Evolutionary conservation across 352 stramenopile species (phyloP).

Genomic region (Pythium graminicola): DNA sequence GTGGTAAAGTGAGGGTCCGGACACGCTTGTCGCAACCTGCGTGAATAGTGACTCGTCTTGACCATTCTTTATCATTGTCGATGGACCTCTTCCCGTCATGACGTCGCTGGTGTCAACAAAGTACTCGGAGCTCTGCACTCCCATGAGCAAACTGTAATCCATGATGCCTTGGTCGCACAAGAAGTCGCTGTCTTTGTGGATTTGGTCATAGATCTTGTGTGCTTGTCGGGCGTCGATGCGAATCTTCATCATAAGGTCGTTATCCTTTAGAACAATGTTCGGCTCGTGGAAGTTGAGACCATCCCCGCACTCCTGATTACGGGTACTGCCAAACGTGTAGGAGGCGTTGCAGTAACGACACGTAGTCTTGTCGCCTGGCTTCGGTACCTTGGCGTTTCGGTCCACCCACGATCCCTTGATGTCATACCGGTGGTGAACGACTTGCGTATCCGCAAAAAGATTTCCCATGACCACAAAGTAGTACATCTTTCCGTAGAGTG

Average conservation of each 20-base stretch:
- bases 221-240: slow-evolving; percentile 70
- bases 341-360: slow-evolving; percentile 84
- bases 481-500: slow-evolving; percentile 88
- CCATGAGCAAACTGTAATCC: slow-evolving; percentile 90
- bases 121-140: slow-evolving; percentile 85
- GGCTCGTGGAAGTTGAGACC: slow-evolving; percentile 84
- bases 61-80: slow-evolving; percentile 22
- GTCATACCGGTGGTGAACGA: slow-evolving; percentile 87
- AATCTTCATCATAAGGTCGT: slow-evolving; percentile 88
- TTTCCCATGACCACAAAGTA: slow-evolving; percentile 93
- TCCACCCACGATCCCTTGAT: slow-evolving; percentile 90
- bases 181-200: slow-evolving; percentile 86
- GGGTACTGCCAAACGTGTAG: slow-evolving; percentile 83
- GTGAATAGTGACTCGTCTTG: slow-evolving; percentile 68
- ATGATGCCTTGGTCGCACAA: slow-evolving; percentile 87
- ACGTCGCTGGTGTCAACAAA: slow-evolving; percentile 79
- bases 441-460: slow-evolving; percentile 80
- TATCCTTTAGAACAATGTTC: slow-evolving; percentile 87
- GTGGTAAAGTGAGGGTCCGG: slow-evolving; percentile 83
- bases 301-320: slow-evolving; percentile 81
- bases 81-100: slow-evolving; percentile 25
- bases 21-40: slow-evolving; percentile 79
- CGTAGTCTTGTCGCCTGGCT: slow-evolving; percentile 66
- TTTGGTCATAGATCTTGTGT: slow-evolving; percentile 83
- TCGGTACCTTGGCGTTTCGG: slow-evolving; percentile 78